phyloP scores from a whole-genome alignment of 2,329 filamentous ascomycete species.

The Aureobasidium musti region DNA sequence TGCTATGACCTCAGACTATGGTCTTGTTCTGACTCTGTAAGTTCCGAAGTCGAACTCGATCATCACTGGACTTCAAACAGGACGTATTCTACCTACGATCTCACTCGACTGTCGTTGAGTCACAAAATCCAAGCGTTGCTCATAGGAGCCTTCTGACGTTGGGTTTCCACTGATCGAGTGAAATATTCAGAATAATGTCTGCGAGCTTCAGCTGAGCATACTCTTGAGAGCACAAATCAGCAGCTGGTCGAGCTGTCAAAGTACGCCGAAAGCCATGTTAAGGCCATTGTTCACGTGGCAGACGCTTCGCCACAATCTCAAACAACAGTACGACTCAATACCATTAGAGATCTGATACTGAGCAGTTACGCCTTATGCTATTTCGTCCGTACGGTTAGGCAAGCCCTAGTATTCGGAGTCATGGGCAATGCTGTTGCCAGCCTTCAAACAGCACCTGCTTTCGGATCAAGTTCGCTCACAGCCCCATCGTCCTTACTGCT shows the following conservation, averaged over 20 bases:
- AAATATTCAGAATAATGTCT: not conserved
- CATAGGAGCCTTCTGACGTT: not conserved
- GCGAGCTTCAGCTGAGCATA: not conserved
- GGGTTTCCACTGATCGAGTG: not conserved
- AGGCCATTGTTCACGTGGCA: not conserved
- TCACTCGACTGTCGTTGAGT: not conserved
- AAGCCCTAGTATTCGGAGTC: not conserved
- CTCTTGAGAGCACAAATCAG: too few relatives aligned
- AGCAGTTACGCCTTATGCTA: not conserved
- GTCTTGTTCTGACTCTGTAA: slow-evolving; percentile 5
- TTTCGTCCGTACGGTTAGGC: not conserved
- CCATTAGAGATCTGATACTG: not conserved
- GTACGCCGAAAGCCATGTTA: not conserved
- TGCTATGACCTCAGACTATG: not conserved
- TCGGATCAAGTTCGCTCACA: not conserved
- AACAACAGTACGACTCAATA: not conserved
- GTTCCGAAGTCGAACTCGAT: not conserved
- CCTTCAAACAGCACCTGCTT: not conserved
- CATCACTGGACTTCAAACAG: not conserved
- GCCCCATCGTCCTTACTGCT: not conserved
- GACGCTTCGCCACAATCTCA: not conserved
- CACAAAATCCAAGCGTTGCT: too few relatives aligned
- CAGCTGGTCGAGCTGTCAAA: not conserved
- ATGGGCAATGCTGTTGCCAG: slow-evolving; percentile 5
- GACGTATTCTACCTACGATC: not conserved